Base-by-base conservation (phyloP, 1,284 basidiomycete species). In the Melampsora occidentalis region DNA sequence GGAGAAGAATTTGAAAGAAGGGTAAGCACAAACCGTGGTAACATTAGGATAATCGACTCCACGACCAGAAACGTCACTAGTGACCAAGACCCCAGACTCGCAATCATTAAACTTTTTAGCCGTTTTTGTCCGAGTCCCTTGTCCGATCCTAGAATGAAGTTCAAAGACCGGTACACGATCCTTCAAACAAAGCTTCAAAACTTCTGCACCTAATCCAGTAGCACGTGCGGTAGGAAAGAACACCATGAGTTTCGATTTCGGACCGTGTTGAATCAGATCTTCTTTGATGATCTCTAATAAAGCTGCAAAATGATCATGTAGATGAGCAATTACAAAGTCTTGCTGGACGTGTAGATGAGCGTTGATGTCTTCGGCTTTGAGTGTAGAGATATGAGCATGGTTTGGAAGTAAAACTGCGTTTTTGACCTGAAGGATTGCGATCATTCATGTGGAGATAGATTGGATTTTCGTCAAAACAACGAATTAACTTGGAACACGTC, bases 1-100 rank as follows among this genome's bases (percentile, higher is more conserved):
- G 7, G 66, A 31, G 28, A 39, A 6, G 20, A 22, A 20, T 5
- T 14, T 1, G n/a, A 25, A 25, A 35, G 10, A 10, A 35, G 35
- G 39, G 2, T 49, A 42, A 51, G 22, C 10, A n/a, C 28, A 3
- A 12, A 12, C 80, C 16, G 77, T 78, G 1, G 80, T 81, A 12
- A 89, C 86, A 16, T 82, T 83, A 7, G 91, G 92, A 82, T 95
- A 95, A 83, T 95, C 92, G 76, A 97, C 89, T 25, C 93, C 93
- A 76, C 93, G 89, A 12, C 94, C 93, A 14, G 92, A 94, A 1
- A 97, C 90, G 80, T 97, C 94, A 0, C 92, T 94, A 1, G 90
- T 91, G 79, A 97, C 86, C 77, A 97, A 87, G 33, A 97, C 85
- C 1, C 85, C 90, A 0, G 82, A 84, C 31, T 80, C 81, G 0